Conservation (phyloP, 345 rosid species). For the Cardamine chenopodiifolia region DNA sequence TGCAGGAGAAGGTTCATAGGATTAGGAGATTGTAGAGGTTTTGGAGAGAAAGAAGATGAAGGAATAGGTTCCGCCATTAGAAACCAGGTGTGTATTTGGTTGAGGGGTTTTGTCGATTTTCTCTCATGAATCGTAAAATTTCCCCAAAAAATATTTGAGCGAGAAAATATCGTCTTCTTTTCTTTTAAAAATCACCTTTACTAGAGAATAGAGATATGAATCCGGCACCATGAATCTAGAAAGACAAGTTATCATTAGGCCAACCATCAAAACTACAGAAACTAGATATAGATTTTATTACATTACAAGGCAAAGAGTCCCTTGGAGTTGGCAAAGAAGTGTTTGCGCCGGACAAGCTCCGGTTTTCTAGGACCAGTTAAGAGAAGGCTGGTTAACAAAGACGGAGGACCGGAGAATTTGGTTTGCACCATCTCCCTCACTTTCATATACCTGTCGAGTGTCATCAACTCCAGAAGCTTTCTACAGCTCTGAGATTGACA, state of each 20-base stretch:
- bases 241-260: background rate
- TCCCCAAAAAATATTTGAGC: background rate
- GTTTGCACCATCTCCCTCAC: constrained; percentile 70
- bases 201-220: background rate
- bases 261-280: background rate
- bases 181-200: background rate
- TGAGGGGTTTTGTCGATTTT: constrained; percentile 30
- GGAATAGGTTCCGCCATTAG: constrained; percentile 53
- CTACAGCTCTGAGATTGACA: constrained; percentile 60
- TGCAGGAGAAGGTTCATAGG: constrained; percentile 50
- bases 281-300: background rate
- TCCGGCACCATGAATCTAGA: constrained; percentile 3
- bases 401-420: constrained; percentile 53
- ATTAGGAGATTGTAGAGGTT: constrained; percentile 46
- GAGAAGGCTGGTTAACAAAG: constrained; percentile 52
- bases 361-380: constrained; percentile 49
- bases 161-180: background rate
- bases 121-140: constrained; percentile 13
- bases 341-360: constrained; percentile 55
- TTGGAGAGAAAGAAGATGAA: constrained; percentile 49
- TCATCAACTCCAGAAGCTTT: constrained; percentile 73
- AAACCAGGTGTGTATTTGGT: constrained; percentile 10
- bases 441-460: constrained; percentile 63
- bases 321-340: constrained; percentile 74
- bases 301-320: constrained; percentile 54